These are phyloP conservation scores for Harrya chromipes DNA, from an alignment of 768 basidiomycete genomes.

Conservation along the genomic window DNA sequence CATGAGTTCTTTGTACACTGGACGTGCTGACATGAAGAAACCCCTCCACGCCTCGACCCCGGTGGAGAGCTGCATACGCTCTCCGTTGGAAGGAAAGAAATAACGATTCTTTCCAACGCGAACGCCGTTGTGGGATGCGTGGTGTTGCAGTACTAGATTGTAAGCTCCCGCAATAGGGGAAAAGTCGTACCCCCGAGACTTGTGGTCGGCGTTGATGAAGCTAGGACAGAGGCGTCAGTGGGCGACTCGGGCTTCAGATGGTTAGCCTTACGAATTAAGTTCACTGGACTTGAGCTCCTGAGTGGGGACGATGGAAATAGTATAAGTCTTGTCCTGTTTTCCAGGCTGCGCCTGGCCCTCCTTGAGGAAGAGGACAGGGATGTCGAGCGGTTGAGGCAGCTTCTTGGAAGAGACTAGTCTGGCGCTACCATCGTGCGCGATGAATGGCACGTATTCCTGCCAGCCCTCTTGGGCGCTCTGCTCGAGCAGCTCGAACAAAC, in stretches of 20 bases:
- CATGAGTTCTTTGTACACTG: conserved; percentile 46
- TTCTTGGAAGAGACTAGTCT: conserved; percentile 39
- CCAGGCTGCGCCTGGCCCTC: conserved; percentile 37
- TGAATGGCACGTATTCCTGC: conserved; percentile 30
- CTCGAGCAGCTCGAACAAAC: conserved; percentile 46
- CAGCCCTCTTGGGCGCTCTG: conserved; percentile 35
- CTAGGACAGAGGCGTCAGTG: conserved; percentile 24
- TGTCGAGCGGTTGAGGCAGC: conserved; percentile 37
- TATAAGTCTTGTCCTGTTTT: conserved; percentile 34
- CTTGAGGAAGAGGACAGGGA: conserved; percentile 36
- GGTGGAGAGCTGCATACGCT: conserved; percentile 27
- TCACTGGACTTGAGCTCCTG: conserved; percentile 29
- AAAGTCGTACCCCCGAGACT: conserved; percentile 40
- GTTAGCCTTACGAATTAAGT: conserved; percentile 32
- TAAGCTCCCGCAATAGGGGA: conserved; percentile 43
- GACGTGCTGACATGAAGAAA: conserved; percentile 51
- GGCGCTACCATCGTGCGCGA: conserved; percentile 42
- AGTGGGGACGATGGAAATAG: conserved; percentile 33
- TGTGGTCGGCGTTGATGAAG: conserved; percentile 36
- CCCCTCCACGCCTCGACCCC: conserved; percentile 47
- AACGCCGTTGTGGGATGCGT: conserved; percentile 42
- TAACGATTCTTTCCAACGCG: conserved; percentile 50
- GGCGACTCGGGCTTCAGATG: background rate
- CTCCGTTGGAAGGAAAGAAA: conserved; percentile 41
- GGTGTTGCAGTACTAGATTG: conserved; percentile 45